Evolutionary conservation across 2,329 filamentous ascomycete genomes (phyloP), one percentile per base, ranked within the genome.

Genomic region (Penicillium rolfsii): DNA sequence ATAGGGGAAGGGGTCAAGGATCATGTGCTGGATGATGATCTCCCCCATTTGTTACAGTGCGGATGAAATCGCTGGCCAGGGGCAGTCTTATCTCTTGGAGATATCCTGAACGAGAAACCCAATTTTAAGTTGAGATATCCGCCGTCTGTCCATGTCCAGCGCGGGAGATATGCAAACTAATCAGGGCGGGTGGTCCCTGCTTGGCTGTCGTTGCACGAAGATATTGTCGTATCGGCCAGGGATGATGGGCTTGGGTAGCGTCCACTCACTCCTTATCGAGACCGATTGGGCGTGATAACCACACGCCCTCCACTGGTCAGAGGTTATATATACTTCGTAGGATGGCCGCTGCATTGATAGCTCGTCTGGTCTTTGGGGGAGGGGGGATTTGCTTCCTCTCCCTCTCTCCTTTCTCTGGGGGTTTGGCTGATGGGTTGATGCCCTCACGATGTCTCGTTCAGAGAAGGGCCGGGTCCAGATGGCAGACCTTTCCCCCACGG

Each of bases 181-280:
- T 65, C 58, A 33, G 14, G 36, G 12, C n/a, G 19, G n/a, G 16
- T 19, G 36, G 24, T 43, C 38, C 36, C 33, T 53, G 35, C 38
- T 22, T 41, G 38, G 38, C 36, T 30, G 35, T 35, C 33, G 38
- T 41, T 54, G 36, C 36, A 30, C 38, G 52, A 43, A 12, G 16
- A 24, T 35, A 24, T 52, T 12, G 30, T 57, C 59, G 56, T 55
- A 62, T 63, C 62, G 46, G 49, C 46, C 55, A 62, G 58, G 58
- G 48, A 52, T 56, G 48, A 52, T 56, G 57, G 57, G n/a, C 45
- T 63, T 64, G 54, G 52, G 59, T 60, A 63, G 58, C 41, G 61
- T 68, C 19, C 19, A 22, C 19, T 22, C 63, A 70, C 64, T 63
- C 61, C 70, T 71, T 73, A 71, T 70, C 70, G 54, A 65, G 52